Evolutionary conservation across 805 yeast genomes (phyloP).

Genomic region (Wickerhamiella shivajii): DNA sequence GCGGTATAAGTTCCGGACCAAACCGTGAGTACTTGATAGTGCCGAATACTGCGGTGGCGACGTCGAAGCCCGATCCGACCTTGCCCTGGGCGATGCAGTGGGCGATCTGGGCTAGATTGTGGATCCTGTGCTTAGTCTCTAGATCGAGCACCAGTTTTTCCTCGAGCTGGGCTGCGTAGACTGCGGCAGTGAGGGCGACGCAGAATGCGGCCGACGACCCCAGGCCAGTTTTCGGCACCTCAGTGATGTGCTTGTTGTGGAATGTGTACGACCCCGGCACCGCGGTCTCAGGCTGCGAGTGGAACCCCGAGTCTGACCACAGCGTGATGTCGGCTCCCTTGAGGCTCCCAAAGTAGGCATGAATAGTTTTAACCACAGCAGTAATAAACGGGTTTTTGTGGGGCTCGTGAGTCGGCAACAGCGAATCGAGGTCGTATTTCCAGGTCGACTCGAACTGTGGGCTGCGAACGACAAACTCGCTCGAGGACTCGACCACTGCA

Average conservation of each 20-base stretch:
- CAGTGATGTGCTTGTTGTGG: constrained; percentile 44
- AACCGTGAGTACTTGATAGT: constrained; percentile 73
- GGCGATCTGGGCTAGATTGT: constrained; percentile 74
- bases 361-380: constrained; percentile 41
- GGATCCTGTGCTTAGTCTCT: constrained; percentile 31
- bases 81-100: constrained; percentile 93
- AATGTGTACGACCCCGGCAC: constrained; percentile 34
- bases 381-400: constrained; percentile 59
- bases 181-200: constrained; percentile 58
- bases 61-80: constrained; percentile 94
- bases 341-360: constrained; percentile 33
- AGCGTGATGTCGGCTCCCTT: constrained; percentile 36
- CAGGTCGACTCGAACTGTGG: constrained; percentile 19
- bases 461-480: constrained; percentile 15
- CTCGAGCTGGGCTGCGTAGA: constrained; percentile 35
- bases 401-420: constrained; percentile 6
- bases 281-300: constrained; percentile 44
- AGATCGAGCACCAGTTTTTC: background rate
- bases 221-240: constrained; percentile 85
- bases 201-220: constrained; percentile 95
- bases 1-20: constrained; percentile 33
- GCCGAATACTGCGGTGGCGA: constrained; percentile 89
- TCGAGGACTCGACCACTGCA: constrained; percentile 36
- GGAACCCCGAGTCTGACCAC: constrained; percentile 79
- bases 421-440: constrained; percentile 9